Evolutionary conservation across 2,329 filamentous ascomycete species (phyloP).

Genomic region (Botrytis fragariae): DNA sequence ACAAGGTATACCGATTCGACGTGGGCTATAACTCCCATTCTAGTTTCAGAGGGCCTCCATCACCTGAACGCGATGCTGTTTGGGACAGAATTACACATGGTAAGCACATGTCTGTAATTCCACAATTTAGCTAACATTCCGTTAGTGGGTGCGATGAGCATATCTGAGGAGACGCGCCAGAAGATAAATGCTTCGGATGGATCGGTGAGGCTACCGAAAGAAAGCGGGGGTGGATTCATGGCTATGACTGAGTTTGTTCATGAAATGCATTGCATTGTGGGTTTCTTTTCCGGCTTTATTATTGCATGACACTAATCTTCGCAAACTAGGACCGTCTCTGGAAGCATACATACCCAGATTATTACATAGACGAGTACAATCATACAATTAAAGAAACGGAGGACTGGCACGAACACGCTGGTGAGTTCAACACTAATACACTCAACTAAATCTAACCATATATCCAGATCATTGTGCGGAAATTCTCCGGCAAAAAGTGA

Average conservation of each 20-base stretch:
- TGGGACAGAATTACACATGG: slow-evolving; percentile 8
- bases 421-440: neutral
- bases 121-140: neutral
- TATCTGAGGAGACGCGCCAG: neutral
- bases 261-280: slow-evolving; percentile 12
- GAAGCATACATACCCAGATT: neutral
- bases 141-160: neutral
- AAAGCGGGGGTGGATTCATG: neutral
- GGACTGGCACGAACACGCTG: neutral
- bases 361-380: neutral
- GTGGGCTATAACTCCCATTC: neutral
- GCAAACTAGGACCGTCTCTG: neutral
- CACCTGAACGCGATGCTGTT: neutral
- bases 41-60: slow-evolving; percentile 1
- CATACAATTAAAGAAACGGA: neutral
- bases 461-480: neutral
- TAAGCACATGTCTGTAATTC: neutral
- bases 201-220: neutral
- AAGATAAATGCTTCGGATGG: neutral
- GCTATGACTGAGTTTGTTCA: neutral
- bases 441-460: neutral
- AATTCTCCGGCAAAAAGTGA: neutral
- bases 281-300: neutral
- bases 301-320: too few relatives aligned
- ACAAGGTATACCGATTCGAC: neutral